Conservation (phyloP, 352 stramenopile species). For the Blastocystis sp. region DNA sequence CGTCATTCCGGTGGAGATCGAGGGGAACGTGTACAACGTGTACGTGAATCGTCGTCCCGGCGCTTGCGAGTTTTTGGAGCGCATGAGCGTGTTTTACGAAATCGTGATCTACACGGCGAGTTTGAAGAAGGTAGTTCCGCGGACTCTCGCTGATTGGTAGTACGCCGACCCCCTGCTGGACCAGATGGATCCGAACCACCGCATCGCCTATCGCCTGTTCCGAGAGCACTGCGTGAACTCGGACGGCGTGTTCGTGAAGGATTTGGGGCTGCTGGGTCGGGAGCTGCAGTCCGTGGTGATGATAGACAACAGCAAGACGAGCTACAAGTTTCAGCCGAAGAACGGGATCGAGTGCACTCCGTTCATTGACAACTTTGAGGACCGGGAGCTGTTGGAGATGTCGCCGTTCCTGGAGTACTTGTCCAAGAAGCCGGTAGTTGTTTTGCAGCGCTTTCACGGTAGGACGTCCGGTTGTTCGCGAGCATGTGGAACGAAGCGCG, state of each 20-base stretch:
- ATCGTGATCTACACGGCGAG: slow-evolving; percentile 97
- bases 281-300: slow-evolving; percentile 93
- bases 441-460: background rate
- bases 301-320: slow-evolving; percentile 97
- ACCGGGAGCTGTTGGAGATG: slow-evolving; percentile 82
- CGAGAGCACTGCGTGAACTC: slow-evolving; percentile 93
- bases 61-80: slow-evolving; percentile 91
- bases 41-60: slow-evolving; percentile 89
- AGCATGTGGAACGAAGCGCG: slow-evolving; percentile 46
- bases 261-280: slow-evolving; percentile 90
- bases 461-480: slow-evolving; percentile 54
- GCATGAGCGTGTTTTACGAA: slow-evolving; percentile 94
- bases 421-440: slow-evolving; percentile 57
- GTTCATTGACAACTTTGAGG: slow-evolving; percentile 88
- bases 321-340: slow-evolving; percentile 95
- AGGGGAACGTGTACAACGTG: slow-evolving; percentile 84
- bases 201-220: slow-evolving; percentile 87
- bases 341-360: slow-evolving; percentile 85
- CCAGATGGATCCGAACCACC: slow-evolving; percentile 88
- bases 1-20: slow-evolving; percentile 94
- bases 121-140: slow-evolving; percentile 82
- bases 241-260: slow-evolving; percentile 94
- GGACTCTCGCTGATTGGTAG: slow-evolving; percentile 76
- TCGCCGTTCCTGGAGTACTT: slow-evolving; percentile 75
- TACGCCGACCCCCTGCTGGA: slow-evolving; percentile 96